Conservation (phyloP, 2,329 filamentous ascomycete genomes). For the Pestalotiopsis sp. region DNA sequence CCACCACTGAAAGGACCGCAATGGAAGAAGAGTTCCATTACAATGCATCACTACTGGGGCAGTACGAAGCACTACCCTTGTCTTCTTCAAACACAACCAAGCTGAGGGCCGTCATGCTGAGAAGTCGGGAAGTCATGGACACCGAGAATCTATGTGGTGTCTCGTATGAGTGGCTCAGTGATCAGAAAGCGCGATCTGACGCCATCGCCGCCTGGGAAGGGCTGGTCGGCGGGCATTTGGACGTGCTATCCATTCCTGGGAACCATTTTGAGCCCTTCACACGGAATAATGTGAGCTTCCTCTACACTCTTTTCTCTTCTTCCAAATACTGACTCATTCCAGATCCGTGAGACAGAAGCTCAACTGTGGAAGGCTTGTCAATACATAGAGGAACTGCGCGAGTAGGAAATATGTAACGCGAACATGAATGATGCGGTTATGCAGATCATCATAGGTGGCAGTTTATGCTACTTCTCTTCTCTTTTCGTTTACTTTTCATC, state of each 20-base stretch:
- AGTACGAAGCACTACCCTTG: slow-evolving; percentile 1
- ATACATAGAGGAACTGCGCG: slow-evolving; percentile 1
- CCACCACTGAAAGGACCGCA: neutral
- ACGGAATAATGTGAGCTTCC: slow-evolving; percentile 1
- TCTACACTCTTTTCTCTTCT: neutral
- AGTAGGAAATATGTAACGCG: neutral
- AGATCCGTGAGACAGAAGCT: slow-evolving; percentile 9
- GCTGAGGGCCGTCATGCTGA: slow-evolving; percentile 11
- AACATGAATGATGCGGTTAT: neutral
- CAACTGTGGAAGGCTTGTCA: slow-evolving; percentile 11
- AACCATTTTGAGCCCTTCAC: slow-evolving; percentile 13
- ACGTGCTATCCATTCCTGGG: slow-evolving; percentile 8
- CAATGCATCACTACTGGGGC: slow-evolving; percentile 17
- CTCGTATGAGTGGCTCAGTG: slow-evolving; percentile 22
- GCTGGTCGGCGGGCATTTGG: neutral
- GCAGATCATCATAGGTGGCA: neutral
- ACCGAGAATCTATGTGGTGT: slow-evolving; percentile 20
- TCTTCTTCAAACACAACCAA: neutral
- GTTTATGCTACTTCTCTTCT: neutral
- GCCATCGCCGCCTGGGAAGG: slow-evolving; percentile 7
- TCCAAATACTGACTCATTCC: neutral
- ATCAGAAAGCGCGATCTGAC: neutral
- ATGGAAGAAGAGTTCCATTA: slow-evolving; percentile 14
- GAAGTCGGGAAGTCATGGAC: slow-evolving; percentile 17
- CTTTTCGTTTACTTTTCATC: neutral